Conservation (phyloP, 257 asterid genomes). For the Solanum tarijense region DNA sequence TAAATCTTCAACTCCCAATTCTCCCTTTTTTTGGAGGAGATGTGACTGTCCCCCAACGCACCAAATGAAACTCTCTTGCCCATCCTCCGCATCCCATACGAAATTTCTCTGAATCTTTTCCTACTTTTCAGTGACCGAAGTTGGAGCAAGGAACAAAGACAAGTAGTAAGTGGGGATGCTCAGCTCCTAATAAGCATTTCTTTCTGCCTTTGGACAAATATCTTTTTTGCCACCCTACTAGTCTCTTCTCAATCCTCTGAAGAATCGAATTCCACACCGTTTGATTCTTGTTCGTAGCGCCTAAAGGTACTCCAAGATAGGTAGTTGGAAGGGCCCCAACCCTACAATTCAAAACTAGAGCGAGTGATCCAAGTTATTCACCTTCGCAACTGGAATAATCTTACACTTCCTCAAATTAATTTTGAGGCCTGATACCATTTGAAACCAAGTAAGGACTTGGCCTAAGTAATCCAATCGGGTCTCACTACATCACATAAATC, state of each 20-base stretch:
- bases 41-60: background rate
- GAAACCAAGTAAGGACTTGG: background rate
- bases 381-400: background rate
- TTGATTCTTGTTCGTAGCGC: background rate
- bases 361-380: background rate
- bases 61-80: background rate
- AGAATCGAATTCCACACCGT: background rate
- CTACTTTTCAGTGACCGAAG: background rate
- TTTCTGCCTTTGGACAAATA: background rate
- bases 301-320: background rate
- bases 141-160: background rate
- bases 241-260: background rate
- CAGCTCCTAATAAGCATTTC: background rate
- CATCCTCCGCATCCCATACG: background rate
- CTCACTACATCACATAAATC: background rate
- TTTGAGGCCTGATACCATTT: background rate
- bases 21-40: background rate
- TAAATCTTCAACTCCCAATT: background rate
- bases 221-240: background rate
- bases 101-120: background rate
- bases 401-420: background rate
- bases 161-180: background rate
- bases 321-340: background rate
- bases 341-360: background rate
- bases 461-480: background rate